Evolutionary conservation across 148 eudicot genomes (phyloP).

Genomic region (Persicaria tinctoria): DNA sequence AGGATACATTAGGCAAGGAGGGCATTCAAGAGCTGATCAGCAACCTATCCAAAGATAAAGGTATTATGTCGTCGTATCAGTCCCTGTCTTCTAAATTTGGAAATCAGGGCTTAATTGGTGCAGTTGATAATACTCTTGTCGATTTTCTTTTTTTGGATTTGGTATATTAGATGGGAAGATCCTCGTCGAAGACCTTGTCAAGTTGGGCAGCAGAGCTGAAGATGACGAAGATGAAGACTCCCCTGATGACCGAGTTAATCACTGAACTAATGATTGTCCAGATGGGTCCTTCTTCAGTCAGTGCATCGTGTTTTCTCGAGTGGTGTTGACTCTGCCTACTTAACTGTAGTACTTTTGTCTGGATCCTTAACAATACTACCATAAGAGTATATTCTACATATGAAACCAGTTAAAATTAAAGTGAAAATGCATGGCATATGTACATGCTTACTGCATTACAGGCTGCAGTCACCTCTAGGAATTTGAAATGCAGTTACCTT

Average conservation of each 20-base stretch:
- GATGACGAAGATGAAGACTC: slow-evolving; percentile 34
- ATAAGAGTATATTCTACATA: not conserved
- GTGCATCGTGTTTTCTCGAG: not conserved
- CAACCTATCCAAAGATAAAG: slow-evolving; percentile 67
- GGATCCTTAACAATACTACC: not conserved
- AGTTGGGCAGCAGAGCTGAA: slow-evolving; percentile 53
- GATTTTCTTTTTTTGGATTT: not conserved
- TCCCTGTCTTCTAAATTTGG: not conserved
- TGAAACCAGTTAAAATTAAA: not conserved
- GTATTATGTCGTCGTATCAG: slow-evolving; percentile 20
- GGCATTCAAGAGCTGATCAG: slow-evolving; percentile 75
- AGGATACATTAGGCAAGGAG: slow-evolving; percentile 69
- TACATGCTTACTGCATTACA: slow-evolving; percentile 4
- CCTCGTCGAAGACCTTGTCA: slow-evolving; percentile 70
- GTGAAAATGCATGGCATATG: not conserved
- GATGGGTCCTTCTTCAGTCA: not conserved
- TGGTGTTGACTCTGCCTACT: not conserved
- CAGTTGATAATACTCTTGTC: not conserved
- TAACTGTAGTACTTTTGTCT: not conserved
- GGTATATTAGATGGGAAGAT: slow-evolving; percentile 63
- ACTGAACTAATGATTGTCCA: not conserved
- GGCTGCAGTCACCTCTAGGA: not conserved
- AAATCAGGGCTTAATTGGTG: not conserved
- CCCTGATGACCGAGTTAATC: not conserved
- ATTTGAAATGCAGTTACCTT: not conserved